phyloP scores from a whole-genome alignment of 2,329 filamentous ascomycete genomes.

The Fusarium siculi region DNA sequence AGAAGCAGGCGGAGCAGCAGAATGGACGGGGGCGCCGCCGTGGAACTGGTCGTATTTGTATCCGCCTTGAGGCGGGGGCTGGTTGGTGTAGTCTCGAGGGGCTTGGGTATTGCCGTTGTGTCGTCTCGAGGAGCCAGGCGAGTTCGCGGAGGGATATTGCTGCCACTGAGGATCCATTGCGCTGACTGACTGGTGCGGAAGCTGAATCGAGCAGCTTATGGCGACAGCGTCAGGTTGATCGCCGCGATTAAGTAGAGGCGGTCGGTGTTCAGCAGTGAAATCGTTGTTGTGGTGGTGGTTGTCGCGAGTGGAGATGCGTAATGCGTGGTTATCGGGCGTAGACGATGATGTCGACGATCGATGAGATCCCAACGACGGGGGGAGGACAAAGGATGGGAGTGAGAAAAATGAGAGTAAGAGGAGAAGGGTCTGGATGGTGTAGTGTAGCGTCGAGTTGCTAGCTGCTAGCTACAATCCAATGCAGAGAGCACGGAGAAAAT shows the following conservation, averaged over 20 bases:
- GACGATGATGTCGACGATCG: conserved; percentile 37
- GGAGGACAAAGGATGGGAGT: conserved; percentile 16
- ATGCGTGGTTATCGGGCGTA: conserved; percentile 37
- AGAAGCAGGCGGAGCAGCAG: conserved; percentile 43
- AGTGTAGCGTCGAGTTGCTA: conserved; percentile 26
- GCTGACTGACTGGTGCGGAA: conserved; percentile 33
- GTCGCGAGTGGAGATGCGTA: conserved; percentile 27
- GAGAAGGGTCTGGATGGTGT: conserved; percentile 19
- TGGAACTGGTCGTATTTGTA: conserved; percentile 78
- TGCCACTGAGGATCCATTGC: conserved; percentile 71
- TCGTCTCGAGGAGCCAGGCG: conserved; percentile 70
- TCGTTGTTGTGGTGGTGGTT: conserved; percentile 25
- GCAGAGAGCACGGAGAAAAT: conserved; percentile 15
- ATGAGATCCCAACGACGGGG: conserved; percentile 26
- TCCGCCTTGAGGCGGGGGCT: conserved; percentile 58
- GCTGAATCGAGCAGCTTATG: conserved; percentile 35
- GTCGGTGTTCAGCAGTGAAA: conserved; percentile 28
- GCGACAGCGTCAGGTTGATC: conserved; percentile 34
- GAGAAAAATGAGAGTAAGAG: conserved; percentile 34
- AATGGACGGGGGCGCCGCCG: conserved; percentile 49
- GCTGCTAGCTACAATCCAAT: conserved; percentile 30
- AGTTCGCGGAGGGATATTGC: conserved; percentile 68
- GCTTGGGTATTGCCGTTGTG: conserved; percentile 65
- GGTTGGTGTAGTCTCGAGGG: conserved; percentile 59
- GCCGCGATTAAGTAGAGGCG: conserved; percentile 15